Evolutionary conservation across 768 basidiomycete species (phyloP).

Genomic region (Mycena albidolilacea): DNA sequence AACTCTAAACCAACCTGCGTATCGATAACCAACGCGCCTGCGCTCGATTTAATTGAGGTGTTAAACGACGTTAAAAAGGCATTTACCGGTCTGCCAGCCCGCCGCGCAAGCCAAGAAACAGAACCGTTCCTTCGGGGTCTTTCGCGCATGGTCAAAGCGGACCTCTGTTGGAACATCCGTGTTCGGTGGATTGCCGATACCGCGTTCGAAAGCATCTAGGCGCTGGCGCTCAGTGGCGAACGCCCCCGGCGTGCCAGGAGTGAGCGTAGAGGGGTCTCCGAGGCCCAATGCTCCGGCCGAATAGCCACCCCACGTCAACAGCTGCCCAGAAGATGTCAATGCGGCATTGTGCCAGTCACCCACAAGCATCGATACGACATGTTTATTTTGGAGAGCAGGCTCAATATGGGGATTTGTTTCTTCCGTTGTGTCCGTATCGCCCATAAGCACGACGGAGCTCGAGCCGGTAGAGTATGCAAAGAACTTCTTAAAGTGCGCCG

Average conservation of each 20-base stretch:
- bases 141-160: conserved; percentile 74
- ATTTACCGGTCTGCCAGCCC: conserved; percentile 83
- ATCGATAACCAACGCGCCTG: conserved; percentile 88
- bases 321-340: conserved; percentile 62
- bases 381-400: conserved; percentile 80
- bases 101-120: conserved; percentile 86
- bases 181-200: conserved; percentile 53
- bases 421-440: conserved; percentile 62
- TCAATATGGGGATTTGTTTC: conserved; percentile 71
- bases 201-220: conserved; percentile 45
- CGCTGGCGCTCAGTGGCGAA: conserved; percentile 59
- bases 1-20: conserved; percentile 68
- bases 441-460: conserved; percentile 83
- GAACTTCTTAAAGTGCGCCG: conserved; percentile 88
- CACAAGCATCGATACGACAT: conserved; percentile 88
- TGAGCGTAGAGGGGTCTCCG: conserved; percentile 76
- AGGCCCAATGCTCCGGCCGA: conserved; percentile 89
- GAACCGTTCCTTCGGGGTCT: conserved; percentile 70
- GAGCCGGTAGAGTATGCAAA: conserved; percentile 84
- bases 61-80: background rate
- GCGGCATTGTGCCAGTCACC: conserved; percentile 96
- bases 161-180: conserved; percentile 79
- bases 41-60: conserved; percentile 7
- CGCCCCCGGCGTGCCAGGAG: conserved; percentile 72
- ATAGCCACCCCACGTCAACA: conserved; percentile 87